Conservation (phyloP, 208 protist species). For the Wallacemonas sp. region DNA sequence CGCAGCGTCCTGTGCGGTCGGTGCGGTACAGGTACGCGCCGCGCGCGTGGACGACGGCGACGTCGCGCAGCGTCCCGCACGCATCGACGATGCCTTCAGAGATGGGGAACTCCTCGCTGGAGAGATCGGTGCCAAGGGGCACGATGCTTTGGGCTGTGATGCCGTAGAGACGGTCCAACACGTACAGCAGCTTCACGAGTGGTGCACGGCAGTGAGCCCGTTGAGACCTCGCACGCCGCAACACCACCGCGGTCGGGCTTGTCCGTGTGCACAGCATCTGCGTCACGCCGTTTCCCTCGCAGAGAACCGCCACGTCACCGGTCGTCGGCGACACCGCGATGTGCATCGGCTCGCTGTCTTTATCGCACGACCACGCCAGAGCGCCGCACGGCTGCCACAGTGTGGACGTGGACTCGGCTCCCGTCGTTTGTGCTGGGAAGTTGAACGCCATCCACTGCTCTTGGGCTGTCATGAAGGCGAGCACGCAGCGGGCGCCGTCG, state of each 20-base stretch:
- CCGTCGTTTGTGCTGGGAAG: not conserved
- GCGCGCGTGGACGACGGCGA: not conserved
- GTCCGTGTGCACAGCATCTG: not conserved
- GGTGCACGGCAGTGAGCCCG: not conserved
- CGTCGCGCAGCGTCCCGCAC: not conserved
- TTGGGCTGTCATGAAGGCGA: slow-evolving; percentile 8
- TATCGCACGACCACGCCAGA: not conserved
- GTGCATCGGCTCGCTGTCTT: slow-evolving; percentile 8
- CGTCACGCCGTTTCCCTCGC: slow-evolving; percentile 1
- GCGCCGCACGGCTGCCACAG: slow-evolving; percentile 5
- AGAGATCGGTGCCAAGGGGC: not conserved
- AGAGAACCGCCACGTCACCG: slow-evolving; percentile 3
- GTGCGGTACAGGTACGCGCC: slow-evolving; percentile 17
- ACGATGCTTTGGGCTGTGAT: slow-evolving; percentile 7
- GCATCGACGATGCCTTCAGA: slow-evolving; percentile 9
- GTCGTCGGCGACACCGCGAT: not conserved
- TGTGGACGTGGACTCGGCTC: not conserved
- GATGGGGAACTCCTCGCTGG: slow-evolving; percentile 4
- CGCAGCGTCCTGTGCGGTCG: slow-evolving; percentile 5
- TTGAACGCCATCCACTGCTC: slow-evolving; percentile 12
- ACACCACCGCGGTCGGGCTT: not conserved
- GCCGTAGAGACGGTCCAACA: slow-evolving; percentile 1
- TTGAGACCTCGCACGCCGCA: not conserved
- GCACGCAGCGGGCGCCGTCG: not conserved
- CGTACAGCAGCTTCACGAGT: slow-evolving; percentile 9